phyloP scores from a whole-genome alignment of 2,329 filamentous ascomycete species.

The Arachnopeziza araneosa region DNA sequence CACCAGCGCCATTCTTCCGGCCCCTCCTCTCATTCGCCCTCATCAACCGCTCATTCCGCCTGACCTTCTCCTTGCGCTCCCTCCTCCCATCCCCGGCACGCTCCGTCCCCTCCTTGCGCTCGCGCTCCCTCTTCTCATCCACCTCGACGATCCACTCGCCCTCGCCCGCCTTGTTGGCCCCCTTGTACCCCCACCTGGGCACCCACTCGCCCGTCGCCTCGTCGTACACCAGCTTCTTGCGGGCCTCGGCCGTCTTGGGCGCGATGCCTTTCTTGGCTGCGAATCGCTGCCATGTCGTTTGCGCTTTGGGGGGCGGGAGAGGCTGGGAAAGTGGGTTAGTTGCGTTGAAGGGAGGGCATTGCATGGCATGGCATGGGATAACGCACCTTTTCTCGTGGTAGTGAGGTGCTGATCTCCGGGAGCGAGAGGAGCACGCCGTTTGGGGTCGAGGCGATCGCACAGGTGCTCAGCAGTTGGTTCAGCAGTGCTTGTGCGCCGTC shows the following conservation, averaged over 20 bases:
- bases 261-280: conserved; percentile 96
- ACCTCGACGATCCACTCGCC: conserved; percentile 90
- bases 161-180: conserved; percentile 78
- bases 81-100: conserved; percentile 57
- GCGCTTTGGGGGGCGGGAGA: conserved; percentile 71
- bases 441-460: conserved; percentile 65
- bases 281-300: conserved; percentile 95
- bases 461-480: conserved; percentile 89
- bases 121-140: conserved; percentile 65
- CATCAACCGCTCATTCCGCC: conserved; percentile 65
- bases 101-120: conserved; percentile 56
- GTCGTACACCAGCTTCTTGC: conserved; percentile 76
- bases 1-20: conserved; percentile 23
- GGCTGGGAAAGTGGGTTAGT: conserved; percentile 38
- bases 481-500: conserved; percentile 88
- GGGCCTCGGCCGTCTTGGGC: conserved; percentile 74
- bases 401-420: conserved; percentile 59
- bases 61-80: conserved; percentile 63
- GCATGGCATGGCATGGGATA: no score
- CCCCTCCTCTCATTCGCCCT: conserved; percentile 56
- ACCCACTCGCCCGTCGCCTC: conserved; percentile 83
- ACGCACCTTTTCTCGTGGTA: conserved; percentile 76
- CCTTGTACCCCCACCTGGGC: conserved; percentile 92
- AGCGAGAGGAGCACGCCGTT: conserved; percentile 74
- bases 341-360: no score